A percentile compares a stretch with the other conserved stretches of the same genome.
phyloP scores from a whole-genome alignment of 2,329 filamentous ascomycete species.

The Phyllosticta ampelicida region DNA sequence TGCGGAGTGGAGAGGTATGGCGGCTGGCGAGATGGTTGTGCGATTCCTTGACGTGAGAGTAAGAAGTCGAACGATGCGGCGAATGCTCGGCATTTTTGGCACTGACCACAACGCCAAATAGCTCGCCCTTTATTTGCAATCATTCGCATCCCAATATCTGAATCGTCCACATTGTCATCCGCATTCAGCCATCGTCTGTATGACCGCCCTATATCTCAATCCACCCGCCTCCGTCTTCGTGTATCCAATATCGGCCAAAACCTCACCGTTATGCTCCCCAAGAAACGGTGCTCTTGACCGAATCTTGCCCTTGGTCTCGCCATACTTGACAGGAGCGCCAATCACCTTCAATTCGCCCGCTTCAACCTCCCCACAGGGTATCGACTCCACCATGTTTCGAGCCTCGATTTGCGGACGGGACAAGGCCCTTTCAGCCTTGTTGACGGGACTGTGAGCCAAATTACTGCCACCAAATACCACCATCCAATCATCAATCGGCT shows the following conservation, averaged over 20 bases:
- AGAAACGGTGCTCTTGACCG: constrained; percentile 18
- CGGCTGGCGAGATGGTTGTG: constrained; percentile 15
- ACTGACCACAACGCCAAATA: constrained; percentile 5
- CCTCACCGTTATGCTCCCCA: constrained; percentile 19
- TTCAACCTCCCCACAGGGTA: constrained; percentile 14
- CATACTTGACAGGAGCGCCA: constrained; percentile 24
- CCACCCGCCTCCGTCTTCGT: neutral
- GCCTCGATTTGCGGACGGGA: constrained; percentile 34
- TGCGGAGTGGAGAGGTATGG: constrained; percentile 23
- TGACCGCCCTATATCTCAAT: neutral
- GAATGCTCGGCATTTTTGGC: neutral
- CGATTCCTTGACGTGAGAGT: constrained; percentile 4
- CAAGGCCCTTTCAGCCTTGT: constrained; percentile 35
- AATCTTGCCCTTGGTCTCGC: constrained; percentile 18
- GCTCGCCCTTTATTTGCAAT: constrained; percentile 5
- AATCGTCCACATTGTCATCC: neutral
- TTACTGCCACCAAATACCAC: constrained; percentile 31
- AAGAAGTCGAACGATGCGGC: constrained; percentile 10
- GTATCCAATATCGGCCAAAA: constrained; percentile 14
- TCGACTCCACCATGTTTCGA: constrained; percentile 27
- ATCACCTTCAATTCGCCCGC: constrained; percentile 3
- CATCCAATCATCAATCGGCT: constrained; percentile 33
- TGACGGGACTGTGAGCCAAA: constrained; percentile 38
- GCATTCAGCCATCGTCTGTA: neutral
- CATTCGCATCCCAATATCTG: neutral